These are phyloP conservation scores for Aspergillus brasiliensis DNA, from an alignment of 2,329 filamentous ascomycete genomes.

Conservation along the genomic window DNA sequence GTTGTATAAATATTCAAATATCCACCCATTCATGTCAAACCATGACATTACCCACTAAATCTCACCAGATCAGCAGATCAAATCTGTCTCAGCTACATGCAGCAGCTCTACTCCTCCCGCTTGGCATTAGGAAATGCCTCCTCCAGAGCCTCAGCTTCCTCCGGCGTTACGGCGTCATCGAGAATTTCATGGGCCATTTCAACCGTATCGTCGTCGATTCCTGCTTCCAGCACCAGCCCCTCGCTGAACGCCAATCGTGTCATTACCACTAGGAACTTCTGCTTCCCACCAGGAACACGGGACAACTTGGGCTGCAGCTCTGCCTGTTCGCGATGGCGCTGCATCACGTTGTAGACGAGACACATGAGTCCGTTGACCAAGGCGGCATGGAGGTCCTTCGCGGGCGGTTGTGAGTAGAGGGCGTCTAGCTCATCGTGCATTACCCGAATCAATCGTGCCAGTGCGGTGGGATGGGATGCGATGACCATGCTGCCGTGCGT, in stretches of 20 bases:
- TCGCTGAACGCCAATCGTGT: conserved; percentile 85
- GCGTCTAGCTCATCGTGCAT: conserved; percentile 71
- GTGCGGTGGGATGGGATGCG: conserved; percentile 66
- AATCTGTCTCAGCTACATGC: too few relatives aligned
- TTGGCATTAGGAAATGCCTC: conserved; percentile 47
- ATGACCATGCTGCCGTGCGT: conserved; percentile 64
- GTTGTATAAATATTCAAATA: too few relatives aligned
- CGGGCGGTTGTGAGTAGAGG: conserved; percentile 57
- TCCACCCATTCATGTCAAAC: too few relatives aligned
- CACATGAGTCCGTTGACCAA: conserved; percentile 63
- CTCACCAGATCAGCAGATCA: too few relatives aligned
- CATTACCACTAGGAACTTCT: conserved; percentile 79
- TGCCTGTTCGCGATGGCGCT: conserved; percentile 61
- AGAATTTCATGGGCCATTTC: conserved; percentile 81
- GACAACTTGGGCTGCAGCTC: conserved; percentile 73
- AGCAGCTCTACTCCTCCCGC: conserved; percentile 23
- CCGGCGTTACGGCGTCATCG: conserved; percentile 77
- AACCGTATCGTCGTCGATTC: conserved; percentile 74
- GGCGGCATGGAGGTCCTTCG: conserved; percentile 49
- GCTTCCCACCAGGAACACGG: conserved; percentile 69
- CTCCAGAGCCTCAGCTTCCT: conserved; percentile 67
- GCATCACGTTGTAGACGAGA: conserved; percentile 63
- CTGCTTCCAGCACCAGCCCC: conserved; percentile 72
- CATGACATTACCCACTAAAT: too few relatives aligned
- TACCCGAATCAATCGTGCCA: conserved; percentile 74